Base-by-base conservation (phyloP, 345 rosid species). In the Draba incana region DNA sequence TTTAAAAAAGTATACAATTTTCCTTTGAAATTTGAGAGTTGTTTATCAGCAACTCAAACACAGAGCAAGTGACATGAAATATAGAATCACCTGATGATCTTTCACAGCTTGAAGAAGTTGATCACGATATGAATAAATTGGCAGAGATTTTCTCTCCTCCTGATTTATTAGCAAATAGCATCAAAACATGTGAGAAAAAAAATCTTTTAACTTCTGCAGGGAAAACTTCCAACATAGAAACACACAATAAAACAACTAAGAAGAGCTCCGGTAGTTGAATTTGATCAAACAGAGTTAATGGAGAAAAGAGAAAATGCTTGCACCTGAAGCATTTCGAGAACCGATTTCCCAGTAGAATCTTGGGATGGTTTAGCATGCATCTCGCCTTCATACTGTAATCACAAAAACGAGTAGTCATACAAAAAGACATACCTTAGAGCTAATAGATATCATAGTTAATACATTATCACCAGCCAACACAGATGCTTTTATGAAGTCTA, bases 131-230 rank as follows among this genome's bases (percentile, higher is more conserved):
- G 83, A 85, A 74, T 84, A 91, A 48, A 91, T 84, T 35, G 97
- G 97, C 44, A 91, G 77, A 57, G 69, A 77, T 83, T 86, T 91
- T 25, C 96, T 77, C 8, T 86, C 97, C 79, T 78, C 97, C 92
- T 89, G 79, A 71, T 25, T 39, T 12, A 66, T 49, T 10, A 10
- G 10, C 11, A 43, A 20, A 50, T 39, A 25, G 25, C 44, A 24
- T 9, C 13, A 13, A 50, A 64, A 64, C 48, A 50, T 38, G 25
- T 50, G 37, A 50, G 35, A 24, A 20, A 20, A 20, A 20, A 49
- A 2, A 50, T 20, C 5, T 39, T 38, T 63, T 12, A 9, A 35
- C 15, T 47, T 49, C 46, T 35, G 46, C 44, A 15, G 35, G 20
- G 43, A 27, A 49, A 37, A 23, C 8, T 64, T 48, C 37, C 41